A percentile compares a stretch with the other conserved stretches of the same genome.
Evolutionary conservation across 2,329 filamentous ascomycete species (phyloP).

Genomic region (Colletotrichum lini): DNA sequence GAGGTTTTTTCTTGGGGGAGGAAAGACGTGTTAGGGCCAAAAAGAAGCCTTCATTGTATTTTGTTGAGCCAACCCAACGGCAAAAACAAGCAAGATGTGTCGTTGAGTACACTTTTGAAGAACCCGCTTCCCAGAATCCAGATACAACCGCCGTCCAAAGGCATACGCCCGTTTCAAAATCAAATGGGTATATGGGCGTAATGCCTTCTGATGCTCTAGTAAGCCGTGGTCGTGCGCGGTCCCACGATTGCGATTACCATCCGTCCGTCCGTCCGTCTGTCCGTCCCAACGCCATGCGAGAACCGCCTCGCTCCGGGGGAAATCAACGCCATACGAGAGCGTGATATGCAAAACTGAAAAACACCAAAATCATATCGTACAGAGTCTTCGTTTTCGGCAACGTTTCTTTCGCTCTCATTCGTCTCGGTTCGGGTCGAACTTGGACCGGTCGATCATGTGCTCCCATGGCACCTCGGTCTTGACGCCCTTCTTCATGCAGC

Average conservation of each 20-base stretch:
- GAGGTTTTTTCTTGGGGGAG: too few species aligned
- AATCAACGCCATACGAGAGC: neutral
- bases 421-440: conserved; percentile 34
- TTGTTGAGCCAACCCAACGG: conserved; percentile 1
- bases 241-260: conserved; percentile 12
- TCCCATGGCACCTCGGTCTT: conserved; percentile 37
- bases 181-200: conserved; percentile 38
- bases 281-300: conserved; percentile 24
- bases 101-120: conserved; percentile 11
- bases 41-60: neutral
- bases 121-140: conserved; percentile 25
- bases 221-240: conserved; percentile 11
- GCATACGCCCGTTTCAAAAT: conserved; percentile 22
- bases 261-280: neutral
- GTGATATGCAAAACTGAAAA: neutral
- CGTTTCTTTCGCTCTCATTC: conserved; percentile 16
- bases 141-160: neutral
- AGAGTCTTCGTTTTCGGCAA: too few species aligned
- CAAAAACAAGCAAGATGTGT: neutral
- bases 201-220: conserved; percentile 29
- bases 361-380: neutral
- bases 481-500: conserved; percentile 25
- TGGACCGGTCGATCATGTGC: conserved; percentile 36
- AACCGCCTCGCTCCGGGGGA: neutral
- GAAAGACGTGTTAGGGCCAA: neutral